Evolutionary conservation across 352 stramenopile species (phyloP).

Genomic region (Phytophthora pini): DNA sequence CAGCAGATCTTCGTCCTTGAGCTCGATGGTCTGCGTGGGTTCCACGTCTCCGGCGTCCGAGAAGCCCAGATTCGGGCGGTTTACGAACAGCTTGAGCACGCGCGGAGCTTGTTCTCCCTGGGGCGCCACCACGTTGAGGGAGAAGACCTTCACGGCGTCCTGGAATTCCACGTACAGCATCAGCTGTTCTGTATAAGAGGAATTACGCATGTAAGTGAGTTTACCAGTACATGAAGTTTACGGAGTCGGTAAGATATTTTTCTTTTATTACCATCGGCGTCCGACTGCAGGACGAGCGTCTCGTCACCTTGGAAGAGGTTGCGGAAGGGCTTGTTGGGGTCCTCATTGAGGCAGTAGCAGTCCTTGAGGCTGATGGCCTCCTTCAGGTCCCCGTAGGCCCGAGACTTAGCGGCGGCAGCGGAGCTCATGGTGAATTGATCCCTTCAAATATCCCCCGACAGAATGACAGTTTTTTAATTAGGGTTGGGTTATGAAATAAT

Average conservation of each 20-base stretch:
- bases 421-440: conserved; percentile 36
- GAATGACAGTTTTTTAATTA: neutral
- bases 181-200: conserved; percentile 62
- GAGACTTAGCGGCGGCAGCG: conserved; percentile 44
- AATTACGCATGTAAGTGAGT: conserved; percentile 5
- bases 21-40: conserved; percentile 75
- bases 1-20: conserved; percentile 54
- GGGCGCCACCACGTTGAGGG: conserved; percentile 65
- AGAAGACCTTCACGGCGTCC: conserved; percentile 81
- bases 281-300: conserved; percentile 78
- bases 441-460: neutral
- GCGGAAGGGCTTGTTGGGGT: conserved; percentile 68
- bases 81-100: conserved; percentile 75
- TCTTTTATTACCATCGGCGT: conserved; percentile 62
- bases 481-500: no score
- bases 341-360: conserved; percentile 85
- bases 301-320: conserved; percentile 86
- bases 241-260: neutral
- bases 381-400: conserved; percentile 64
- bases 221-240: no score
- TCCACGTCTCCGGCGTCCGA: conserved; percentile 75
- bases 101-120: conserved; percentile 61
- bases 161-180: conserved; percentile 87
- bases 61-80: conserved; percentile 78
- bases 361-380: conserved; percentile 63